These are phyloP conservation scores for Fusarium sp. DNA, from an alignment of 2,329 filamentous ascomycete genomes.

Conservation along the genomic window DNA sequence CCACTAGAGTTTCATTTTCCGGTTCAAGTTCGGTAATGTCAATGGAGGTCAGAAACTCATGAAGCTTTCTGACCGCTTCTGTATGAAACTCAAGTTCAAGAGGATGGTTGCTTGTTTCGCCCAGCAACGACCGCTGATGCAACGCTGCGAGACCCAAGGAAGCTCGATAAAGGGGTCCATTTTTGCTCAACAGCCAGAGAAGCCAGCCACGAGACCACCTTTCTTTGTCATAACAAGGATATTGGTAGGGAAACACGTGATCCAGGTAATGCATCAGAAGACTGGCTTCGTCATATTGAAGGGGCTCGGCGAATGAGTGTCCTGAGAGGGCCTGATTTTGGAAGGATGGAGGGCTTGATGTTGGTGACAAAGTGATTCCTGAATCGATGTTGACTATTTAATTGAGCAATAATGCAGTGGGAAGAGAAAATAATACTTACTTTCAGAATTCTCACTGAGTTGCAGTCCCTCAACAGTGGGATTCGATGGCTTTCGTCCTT, in stretches of 20 bases:
- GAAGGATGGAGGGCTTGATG: background rate
- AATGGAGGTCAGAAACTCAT: background rate
- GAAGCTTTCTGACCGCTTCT: constrained; percentile 2
- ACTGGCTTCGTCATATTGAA: background rate
- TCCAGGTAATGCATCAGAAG: constrained; percentile 2
- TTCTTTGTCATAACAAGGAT: background rate
- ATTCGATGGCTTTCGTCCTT: background rate
- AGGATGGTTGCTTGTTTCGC: background rate
- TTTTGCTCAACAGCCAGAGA: background rate
- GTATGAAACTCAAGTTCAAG: constrained; percentile 4
- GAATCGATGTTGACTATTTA: background rate
- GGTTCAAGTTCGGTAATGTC: background rate
- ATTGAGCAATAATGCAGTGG: background rate
- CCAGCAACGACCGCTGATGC: background rate
- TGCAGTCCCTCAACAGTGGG: fast-evolving
- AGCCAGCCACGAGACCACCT: constrained; percentile 2
- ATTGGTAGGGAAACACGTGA: background rate
- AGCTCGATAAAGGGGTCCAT: background rate
- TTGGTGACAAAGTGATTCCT: too few species aligned
- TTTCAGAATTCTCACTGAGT: background rate
- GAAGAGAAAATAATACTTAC: background rate
- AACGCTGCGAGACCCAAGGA: background rate
- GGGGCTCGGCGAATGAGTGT: background rate
- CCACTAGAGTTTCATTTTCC: background rate
- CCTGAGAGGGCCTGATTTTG: background rate